Evolutionary conservation across 2,329 filamentous ascomycete species (phyloP).

Genomic region (Coniella vitis): DNA sequence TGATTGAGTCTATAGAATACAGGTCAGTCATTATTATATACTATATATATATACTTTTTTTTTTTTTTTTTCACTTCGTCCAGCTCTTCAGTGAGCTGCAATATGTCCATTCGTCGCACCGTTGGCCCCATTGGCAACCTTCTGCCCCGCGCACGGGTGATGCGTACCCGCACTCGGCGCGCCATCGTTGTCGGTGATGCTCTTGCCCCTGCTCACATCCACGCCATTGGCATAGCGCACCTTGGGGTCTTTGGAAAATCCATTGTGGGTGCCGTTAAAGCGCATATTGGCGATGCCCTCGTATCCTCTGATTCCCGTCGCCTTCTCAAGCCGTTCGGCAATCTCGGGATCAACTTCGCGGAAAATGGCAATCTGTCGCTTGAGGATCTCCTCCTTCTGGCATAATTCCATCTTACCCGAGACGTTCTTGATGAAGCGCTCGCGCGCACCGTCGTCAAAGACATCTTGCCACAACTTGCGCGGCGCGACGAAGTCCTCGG

Average conservation of each 20-base stretch:
- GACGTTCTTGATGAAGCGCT: constrained; percentile 54
- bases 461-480: constrained; percentile 55
- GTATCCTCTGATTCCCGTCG: constrained; percentile 52
- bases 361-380: constrained; percentile 60
- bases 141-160: not conserved
- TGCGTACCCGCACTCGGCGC: constrained; percentile 9
- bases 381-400: constrained; percentile 52
- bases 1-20: no score
- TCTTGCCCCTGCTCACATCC: constrained; percentile 12
- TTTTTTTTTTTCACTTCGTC: not conserved
- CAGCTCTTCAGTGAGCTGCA: not conserved
- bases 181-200: constrained; percentile 9
- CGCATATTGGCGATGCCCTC: constrained; percentile 45
- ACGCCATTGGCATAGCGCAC: constrained; percentile 45
- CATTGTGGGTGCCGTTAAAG: constrained; percentile 58
- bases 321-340: constrained; percentile 53
- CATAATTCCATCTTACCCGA: constrained; percentile 55
- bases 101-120: not conserved
- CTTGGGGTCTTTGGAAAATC: constrained; percentile 44
- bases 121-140: constrained; percentile 1
- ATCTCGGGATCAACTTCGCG: constrained; percentile 54
- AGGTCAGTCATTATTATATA: no score
- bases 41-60: not conserved
- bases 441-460: constrained; percentile 49
- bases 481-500: constrained; percentile 40